phyloP scores from a whole-genome alignment of 2,329 filamentous ascomycete species.

The Paraphoma sp. region DNA sequence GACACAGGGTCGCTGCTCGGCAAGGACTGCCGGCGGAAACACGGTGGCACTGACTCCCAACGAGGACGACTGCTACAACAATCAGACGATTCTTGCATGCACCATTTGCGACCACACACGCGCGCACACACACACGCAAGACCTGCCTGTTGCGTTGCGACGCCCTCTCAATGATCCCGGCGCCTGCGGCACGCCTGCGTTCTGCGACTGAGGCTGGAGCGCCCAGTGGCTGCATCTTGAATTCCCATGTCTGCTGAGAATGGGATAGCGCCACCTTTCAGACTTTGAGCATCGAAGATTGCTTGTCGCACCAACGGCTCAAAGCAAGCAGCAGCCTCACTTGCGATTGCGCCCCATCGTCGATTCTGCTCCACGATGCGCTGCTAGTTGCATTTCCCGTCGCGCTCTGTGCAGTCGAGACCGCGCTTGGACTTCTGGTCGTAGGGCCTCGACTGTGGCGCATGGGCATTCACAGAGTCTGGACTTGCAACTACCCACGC shows the following conservation, averaged over 20 bases:
- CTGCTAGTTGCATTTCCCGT: not conserved
- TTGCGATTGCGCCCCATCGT: too few species aligned
- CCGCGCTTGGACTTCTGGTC: not conserved
- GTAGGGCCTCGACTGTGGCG: not conserved
- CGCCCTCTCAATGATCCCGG: not conserved
- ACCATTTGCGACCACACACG: not conserved
- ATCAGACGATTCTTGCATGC: not conserved
- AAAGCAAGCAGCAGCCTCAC: not conserved
- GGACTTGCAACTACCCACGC: not conserved
- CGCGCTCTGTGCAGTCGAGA: not conserved
- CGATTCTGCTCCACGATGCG: not conserved
- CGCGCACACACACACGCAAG: not conserved
- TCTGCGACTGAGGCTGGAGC: not conserved
- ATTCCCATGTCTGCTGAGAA: not conserved
- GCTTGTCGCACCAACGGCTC: constrained; percentile 1
- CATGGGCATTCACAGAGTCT: not conserved
- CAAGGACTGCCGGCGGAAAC: not conserved
- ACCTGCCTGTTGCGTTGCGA: not conserved
- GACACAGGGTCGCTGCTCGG: not conserved
- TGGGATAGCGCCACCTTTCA: not conserved
- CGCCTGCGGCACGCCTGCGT: not conserved
- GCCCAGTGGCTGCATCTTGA: not conserved
- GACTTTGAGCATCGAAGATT: not conserved
- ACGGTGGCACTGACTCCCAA: not conserved
- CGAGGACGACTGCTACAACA: not conserved